phyloP scores from a whole-genome alignment of 1,284 basidiomycete species.

The Fomitopsis palustris region DNA sequence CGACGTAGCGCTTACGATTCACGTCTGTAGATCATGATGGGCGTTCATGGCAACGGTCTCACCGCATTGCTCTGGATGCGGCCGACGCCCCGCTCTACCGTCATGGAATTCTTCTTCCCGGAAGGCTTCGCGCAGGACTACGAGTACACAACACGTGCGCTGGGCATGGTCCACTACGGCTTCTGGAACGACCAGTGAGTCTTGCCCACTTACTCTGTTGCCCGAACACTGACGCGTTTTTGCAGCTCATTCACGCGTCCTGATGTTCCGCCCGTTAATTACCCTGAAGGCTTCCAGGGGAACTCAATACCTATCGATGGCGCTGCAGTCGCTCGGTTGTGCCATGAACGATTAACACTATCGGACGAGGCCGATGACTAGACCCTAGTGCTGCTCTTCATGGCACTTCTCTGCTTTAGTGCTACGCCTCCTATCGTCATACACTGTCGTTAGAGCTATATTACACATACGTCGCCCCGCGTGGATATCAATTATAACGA shows the following conservation, averaged over 20 bases:
- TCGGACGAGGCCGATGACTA: conserved; percentile 39
- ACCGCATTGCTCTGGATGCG: conserved; percentile 87
- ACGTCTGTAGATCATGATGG: conserved; percentile 70
- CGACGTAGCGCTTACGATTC: background rate
- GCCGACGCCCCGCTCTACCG: conserved; percentile 66
- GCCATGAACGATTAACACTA: conserved; percentile 33
- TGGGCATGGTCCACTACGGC: conserved; percentile 84
- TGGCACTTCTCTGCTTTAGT: background rate
- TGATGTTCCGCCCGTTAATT: conserved; percentile 42
- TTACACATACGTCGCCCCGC: background rate
- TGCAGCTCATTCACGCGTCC: conserved; percentile 44
- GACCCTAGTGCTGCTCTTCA: background rate
- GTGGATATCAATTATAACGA: background rate
- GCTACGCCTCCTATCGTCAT: background rate
- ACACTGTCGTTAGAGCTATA: background rate
- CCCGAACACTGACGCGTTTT: background rate
- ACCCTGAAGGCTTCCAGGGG: conserved; percentile 57
- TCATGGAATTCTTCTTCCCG: conserved; percentile 89
- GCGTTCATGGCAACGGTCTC: conserved; percentile 84
- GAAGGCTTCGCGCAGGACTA: conserved; percentile 86
- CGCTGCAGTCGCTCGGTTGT: conserved; percentile 33
- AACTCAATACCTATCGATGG: conserved; percentile 55
- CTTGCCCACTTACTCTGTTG: background rate
- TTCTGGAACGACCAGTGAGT: conserved; percentile 67
- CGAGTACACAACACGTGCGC: conserved; percentile 73